Evolutionary conservation across 768 basidiomycete genomes (phyloP).

Genomic region (Kondoa malvinella): DNA sequence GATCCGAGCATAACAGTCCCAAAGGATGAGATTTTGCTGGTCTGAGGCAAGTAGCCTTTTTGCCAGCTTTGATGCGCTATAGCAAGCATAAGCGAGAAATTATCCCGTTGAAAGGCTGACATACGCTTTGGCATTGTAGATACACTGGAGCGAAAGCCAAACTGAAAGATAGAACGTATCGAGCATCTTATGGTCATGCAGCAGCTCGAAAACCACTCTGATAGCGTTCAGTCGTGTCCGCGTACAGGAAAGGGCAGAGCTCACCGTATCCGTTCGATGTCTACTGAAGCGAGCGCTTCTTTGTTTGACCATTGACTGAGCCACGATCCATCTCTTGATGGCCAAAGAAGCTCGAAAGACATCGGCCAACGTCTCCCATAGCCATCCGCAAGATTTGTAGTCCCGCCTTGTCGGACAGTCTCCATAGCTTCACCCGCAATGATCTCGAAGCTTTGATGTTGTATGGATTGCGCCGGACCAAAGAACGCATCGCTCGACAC

Average conservation of each 20-base stretch:
- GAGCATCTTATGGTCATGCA: conserved; percentile 21
- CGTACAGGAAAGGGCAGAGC: background rate
- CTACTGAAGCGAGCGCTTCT: conserved; percentile 22
- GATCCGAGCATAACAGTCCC: conserved; percentile 34
- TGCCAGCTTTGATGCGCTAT: conserved; percentile 33
- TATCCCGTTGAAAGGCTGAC: background rate
- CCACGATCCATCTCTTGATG: conserved; percentile 17
- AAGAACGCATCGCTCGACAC: conserved; percentile 28
- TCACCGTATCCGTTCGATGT: conserved; percentile 23
- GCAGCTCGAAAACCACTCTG: conserved; percentile 24
- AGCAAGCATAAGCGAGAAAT: conserved; percentile 1
- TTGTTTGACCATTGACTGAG: conserved; percentile 22
- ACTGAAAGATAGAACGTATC: conserved; percentile 31
- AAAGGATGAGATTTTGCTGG: conserved; percentile 32
- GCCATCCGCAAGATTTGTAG: conserved; percentile 26
- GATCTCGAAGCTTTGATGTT: conserved; percentile 23
- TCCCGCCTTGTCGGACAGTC: conserved; percentile 21
- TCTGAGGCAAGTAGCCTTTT: conserved; percentile 30
- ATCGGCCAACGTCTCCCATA: conserved; percentile 28
- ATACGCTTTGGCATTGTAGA: conserved; percentile 26
- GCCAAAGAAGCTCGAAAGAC: conserved; percentile 25
- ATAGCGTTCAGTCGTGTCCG: background rate
- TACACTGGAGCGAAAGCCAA: conserved; percentile 30
- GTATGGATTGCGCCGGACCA: conserved; percentile 4
- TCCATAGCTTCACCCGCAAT: conserved; percentile 32